Percentiles rank a stretch among this genome's conserved stretches.
These are phyloP conservation scores for Tuctoria greenei DNA, from an alignment of 176 grass and related monocot species.

Conservation along the genomic window DNA sequence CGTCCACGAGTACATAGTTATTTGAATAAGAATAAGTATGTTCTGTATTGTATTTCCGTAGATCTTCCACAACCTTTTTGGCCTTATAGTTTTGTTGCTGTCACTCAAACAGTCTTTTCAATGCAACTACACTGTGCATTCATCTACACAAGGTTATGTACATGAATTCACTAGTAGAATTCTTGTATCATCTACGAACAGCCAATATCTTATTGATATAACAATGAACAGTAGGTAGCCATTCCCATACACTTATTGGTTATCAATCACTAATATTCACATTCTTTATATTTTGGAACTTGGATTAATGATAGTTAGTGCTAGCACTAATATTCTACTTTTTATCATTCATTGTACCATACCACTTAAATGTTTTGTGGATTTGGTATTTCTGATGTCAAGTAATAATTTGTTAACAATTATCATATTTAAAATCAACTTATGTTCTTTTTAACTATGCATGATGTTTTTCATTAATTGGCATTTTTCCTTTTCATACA, in stretches of 20 bases:
- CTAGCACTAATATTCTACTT: not conserved
- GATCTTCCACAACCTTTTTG: not conserved
- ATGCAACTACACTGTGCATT: not conserved
- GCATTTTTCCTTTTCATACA: not conserved
- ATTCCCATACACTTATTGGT: not conserved
- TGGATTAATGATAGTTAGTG: not conserved
- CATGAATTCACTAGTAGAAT: not conserved
- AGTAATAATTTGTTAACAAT: not conserved
- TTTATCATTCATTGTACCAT: not conserved
- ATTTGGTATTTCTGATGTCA: not conserved
- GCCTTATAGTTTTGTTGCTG: slow-evolving; percentile 8
- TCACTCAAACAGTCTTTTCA: not conserved
- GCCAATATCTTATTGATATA: not conserved
- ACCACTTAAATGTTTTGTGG: not conserved
- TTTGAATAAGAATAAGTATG: slow-evolving; percentile 51
- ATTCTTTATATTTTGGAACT: not conserved
- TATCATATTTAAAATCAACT: not conserved
- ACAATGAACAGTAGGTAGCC: not conserved
- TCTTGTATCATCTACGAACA: not conserved
- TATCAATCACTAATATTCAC: not conserved
- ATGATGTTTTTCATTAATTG: not conserved
- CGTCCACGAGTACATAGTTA: slow-evolving; percentile 32
- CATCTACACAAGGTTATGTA: not conserved
- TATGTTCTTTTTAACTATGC: not conserved
- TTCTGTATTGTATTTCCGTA: not conserved